phyloP scores from a whole-genome alignment of 345 rosid species.

The Bruguiera sexangula region DNA sequence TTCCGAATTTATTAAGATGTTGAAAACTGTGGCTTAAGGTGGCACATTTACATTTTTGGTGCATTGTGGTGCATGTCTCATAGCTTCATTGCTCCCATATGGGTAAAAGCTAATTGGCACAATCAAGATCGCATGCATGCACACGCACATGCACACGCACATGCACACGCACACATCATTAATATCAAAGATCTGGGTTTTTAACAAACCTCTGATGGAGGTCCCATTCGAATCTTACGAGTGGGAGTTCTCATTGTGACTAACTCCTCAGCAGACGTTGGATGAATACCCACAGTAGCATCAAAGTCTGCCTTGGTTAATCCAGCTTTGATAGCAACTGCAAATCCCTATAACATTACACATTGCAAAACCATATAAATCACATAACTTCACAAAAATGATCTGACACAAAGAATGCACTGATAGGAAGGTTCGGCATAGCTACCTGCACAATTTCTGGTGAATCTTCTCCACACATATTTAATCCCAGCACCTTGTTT shows the following conservation, averaged over 20 bases:
- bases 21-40: no score
- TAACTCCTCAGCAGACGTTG: slow-evolving; percentile 89
- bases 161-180: no score
- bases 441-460: slow-evolving; percentile 80
- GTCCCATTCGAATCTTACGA: slow-evolving; percentile 55
- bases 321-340: slow-evolving; percentile 91
- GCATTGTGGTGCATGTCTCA: no score
- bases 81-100: no score
- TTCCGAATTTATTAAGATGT: no score
- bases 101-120: no score
- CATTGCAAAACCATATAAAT: slow-evolving; percentile 7
- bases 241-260: slow-evolving; percentile 88
- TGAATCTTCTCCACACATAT: slow-evolving; percentile 94
- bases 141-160: no score
- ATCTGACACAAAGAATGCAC: neutral
- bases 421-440: neutral
- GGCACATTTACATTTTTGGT: no score
- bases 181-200: neutral
- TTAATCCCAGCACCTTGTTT: slow-evolving; percentile 66
- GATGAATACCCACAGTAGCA: slow-evolving; percentile 87
- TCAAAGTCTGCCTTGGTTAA: slow-evolving; percentile 86
- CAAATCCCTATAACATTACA: slow-evolving; percentile 62
- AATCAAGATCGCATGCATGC: no score
- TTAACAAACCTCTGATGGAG: slow-evolving; percentile 63
- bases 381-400: neutral